These are phyloP conservation scores for Plasmodium cynomolgi DNA, from an alignment of 169 alveolate species.

Conservation along the genomic window DNA sequence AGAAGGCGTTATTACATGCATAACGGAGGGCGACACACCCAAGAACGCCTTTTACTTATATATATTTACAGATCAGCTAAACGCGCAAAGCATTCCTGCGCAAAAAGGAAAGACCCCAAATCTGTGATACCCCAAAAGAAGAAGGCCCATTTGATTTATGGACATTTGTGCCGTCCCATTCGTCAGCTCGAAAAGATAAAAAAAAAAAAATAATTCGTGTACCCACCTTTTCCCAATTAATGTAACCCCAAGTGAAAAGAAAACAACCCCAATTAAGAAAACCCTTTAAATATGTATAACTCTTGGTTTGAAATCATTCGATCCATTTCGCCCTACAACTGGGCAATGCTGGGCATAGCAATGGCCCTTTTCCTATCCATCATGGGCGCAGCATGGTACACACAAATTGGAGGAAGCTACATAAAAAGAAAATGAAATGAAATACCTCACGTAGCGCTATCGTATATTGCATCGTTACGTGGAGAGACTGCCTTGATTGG, in stretches of 20 bases:
- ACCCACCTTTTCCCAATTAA: neutral
- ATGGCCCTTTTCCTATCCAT: slow-evolving; percentile 93
- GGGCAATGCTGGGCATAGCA: slow-evolving; percentile 94
- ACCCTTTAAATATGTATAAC: slow-evolving; percentile 68
- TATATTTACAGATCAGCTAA: neutral
- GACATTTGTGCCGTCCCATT: neutral
- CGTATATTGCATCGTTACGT: neutral
- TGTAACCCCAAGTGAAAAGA: neutral
- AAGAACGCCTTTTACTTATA: neutral
- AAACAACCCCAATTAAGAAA: neutral
- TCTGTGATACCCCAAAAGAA: neutral
- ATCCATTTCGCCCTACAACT: slow-evolving; percentile 81
- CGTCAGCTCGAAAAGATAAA: neutral
- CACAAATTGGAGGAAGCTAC: slow-evolving; percentile 20
- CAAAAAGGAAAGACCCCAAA: neutral
- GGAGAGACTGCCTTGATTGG: neutral
- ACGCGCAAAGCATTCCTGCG: neutral
- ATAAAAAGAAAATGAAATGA: neutral
- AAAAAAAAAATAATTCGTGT: neutral
- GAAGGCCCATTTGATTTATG: neutral
- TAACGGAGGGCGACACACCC: neutral
- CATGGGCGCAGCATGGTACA: slow-evolving; percentile 96
- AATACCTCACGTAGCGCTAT: neutral
- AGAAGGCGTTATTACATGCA: neutral
- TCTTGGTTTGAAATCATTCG: slow-evolving; percentile 81